These are phyloP conservation scores for Fusarium virguliforme DNA, from an alignment of 2,329 filamentous ascomycete species.

Conservation along the genomic window DNA sequence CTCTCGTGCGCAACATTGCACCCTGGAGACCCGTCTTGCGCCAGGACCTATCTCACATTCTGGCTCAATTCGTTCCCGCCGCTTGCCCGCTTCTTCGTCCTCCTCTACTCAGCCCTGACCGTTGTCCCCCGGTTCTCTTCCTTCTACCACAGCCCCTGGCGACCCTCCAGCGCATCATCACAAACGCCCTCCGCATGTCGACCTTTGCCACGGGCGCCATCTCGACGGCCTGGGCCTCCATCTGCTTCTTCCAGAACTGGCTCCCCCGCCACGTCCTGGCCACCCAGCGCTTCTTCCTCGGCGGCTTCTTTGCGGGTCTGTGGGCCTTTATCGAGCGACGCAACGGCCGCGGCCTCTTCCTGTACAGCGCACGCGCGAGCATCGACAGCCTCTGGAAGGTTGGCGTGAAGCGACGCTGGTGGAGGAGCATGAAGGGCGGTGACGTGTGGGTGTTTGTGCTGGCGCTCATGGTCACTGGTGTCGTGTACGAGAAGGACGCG, in stretches of 20 bases:
- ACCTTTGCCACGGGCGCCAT: constrained; percentile 85
- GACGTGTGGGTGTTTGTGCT: constrained; percentile 88
- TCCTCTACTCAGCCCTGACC: constrained; percentile 78
- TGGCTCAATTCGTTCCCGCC: constrained; percentile 87
- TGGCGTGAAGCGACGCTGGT: constrained; percentile 90
- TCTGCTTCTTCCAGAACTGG: constrained; percentile 89
- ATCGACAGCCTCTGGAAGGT: constrained; percentile 93
- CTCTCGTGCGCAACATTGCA: constrained; percentile 93
- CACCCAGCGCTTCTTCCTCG: constrained; percentile 90
- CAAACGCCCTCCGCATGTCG: constrained; percentile 80
- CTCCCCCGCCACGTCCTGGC: constrained; percentile 83
- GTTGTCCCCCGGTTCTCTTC: constrained; percentile 78
- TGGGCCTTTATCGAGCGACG: constrained; percentile 85
- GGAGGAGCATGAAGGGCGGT: constrained; percentile 85
- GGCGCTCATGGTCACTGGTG: constrained; percentile 83
- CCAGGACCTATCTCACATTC: constrained; percentile 88
- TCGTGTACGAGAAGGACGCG: constrained; percentile 82
- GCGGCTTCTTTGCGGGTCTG: constrained; percentile 86
- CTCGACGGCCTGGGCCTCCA: constrained; percentile 87
- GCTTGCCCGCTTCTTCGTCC: constrained; percentile 82
- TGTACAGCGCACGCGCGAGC: constrained; percentile 84
- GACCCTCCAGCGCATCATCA: constrained; percentile 76
- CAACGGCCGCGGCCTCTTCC: constrained; percentile 77
- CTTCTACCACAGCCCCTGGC: constrained; percentile 77
- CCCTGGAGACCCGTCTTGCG: constrained; percentile 88